Base-by-base conservation (phyloP, 129 eudicot species). In the Flaveria robusta region DNA sequence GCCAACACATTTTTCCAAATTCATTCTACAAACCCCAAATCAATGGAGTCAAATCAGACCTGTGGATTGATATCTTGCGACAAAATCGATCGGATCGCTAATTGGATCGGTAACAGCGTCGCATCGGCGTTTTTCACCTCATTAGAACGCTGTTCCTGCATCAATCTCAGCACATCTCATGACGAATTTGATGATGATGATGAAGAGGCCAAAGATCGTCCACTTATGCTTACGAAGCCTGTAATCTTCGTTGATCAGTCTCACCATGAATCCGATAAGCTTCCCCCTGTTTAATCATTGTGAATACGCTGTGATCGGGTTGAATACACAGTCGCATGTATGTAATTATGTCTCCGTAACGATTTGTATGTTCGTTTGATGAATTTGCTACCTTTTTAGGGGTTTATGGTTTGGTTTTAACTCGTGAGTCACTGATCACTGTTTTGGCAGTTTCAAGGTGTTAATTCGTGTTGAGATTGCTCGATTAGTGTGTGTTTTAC, bases 121-220 rank as follows among this genome's bases (percentile, higher is more conserved):
- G 89, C 93, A 1, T 49, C 95, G 12, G 97, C 95, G 12, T 91
- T 91, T 85, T 91, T 91, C 76, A 83, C 87, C 49, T 91, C 95
- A 18, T 87, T 91, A 7, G 97, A 91, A 70, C 88, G 94, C 9
- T 91, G 87, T 81, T 86, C 97, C 5, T 91, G 94, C 77, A 79
- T 91, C 70, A 86, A 82, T 81, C 81, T 91, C 68, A 59, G 83
- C 86, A 91, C 97, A 68, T 49, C 85, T 81, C 85, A 86, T 34
- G 84, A 73, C 72, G 96, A 78, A 45, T 45, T 75, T 15, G 87
- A 77, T 18, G 85, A 83, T 14, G 84, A 85, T 10, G 88, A 77
- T 7, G 86, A 81, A 67, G 96, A 87, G 70, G 93, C 89, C 23
- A 88, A 84, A 29, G 91, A 86, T 60, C 90, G 88, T 14, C 94